Percentiles rank a stretch among this genome's conserved stretches.
Conservation (phyloP, 192 early-diverging fungal species). For the Backusella tarrabulga region DNA sequence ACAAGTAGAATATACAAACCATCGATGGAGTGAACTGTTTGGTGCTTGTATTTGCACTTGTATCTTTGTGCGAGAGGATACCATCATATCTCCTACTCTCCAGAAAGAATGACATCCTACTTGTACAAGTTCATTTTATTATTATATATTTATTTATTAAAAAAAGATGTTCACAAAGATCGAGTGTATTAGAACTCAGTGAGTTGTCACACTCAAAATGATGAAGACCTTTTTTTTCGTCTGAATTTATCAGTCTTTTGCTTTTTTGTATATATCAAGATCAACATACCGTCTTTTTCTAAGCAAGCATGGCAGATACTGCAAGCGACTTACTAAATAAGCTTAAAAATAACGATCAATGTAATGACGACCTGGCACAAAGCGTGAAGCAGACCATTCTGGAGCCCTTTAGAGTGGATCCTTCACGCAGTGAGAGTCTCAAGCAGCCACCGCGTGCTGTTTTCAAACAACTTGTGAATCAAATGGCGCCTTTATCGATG, state of each 20-base stretch:
- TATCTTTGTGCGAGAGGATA: no score
- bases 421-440: neutral
- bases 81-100: no score
- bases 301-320: constrained; percentile 5
- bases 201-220: neutral
- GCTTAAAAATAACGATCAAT: constrained; percentile 3
- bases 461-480: neutral
- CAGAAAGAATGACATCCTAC: no score
- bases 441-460: neutral
- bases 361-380: constrained; percentile 11
- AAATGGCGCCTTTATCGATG: constrained; percentile 22
- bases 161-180: no score
- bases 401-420: constrained; percentile 10
- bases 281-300: neutral
- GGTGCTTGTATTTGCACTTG: no score
- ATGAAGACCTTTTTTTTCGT: neutral
- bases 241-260: neutral
- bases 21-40: no score
- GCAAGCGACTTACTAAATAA: neutral
- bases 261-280: neutral
- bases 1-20: no score
- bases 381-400: neutral
- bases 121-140: no score
- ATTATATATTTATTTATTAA: no score
- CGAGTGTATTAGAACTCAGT: neutral